Conservation (phyloP, 306 rosid genomes). For the Cucurbita pepo region DNA sequence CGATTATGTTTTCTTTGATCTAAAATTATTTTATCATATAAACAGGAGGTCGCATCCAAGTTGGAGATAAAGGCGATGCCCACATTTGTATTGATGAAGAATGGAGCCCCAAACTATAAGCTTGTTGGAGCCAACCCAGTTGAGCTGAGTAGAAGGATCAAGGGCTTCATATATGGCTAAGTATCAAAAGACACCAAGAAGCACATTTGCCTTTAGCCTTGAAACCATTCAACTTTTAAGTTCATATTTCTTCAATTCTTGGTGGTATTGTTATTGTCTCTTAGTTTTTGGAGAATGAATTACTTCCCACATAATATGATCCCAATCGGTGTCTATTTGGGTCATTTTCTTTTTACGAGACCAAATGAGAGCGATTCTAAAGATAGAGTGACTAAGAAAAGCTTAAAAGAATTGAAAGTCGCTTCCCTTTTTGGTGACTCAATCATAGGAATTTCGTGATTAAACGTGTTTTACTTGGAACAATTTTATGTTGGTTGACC, state of each 20-base stretch:
- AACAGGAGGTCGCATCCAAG: conserved; percentile 23
- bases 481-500: too few species aligned
- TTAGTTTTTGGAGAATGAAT: too few species aligned
- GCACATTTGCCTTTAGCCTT: neutral
- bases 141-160: conserved; percentile 21
- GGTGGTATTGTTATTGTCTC: too few species aligned
- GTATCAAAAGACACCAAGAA: neutral
- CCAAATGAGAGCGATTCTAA: too few species aligned
- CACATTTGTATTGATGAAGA: conserved; percentile 10
- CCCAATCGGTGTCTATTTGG: too few species aligned
- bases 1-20: neutral
- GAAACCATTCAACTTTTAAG: neutral
- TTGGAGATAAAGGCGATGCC: conserved; percentile 29
- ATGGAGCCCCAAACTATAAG: conserved; percentile 15
- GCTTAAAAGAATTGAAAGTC: too few species aligned
- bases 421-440: too few species aligned
- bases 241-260: neutral
- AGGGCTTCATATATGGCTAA: conserved; percentile 4
- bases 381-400: too few species aligned
- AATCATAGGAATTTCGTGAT: too few species aligned
- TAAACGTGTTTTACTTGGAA: too few species aligned
- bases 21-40: neutral
- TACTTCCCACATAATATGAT: too few species aligned
- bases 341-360: too few species aligned
- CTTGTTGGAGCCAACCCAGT: conserved; percentile 39